Percentiles rank a stretch among this genome's conserved stretches.
phyloP scores from a whole-genome alignment of 495 filamentous ascomycete genomes.

The Penicillium paxilli region DNA sequence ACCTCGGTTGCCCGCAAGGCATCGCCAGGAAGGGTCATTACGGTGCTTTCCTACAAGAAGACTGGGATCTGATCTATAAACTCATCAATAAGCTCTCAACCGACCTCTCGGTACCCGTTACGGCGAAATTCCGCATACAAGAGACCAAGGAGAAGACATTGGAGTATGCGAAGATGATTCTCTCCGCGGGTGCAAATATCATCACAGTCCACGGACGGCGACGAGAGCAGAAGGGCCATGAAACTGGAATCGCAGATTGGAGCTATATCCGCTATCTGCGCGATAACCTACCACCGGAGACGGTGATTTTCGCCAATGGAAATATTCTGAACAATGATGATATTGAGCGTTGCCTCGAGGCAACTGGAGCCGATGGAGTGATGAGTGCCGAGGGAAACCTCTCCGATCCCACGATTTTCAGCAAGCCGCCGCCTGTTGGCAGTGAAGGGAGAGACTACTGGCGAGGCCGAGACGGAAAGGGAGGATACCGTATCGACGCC shows the following conservation, averaged over 20 bases:
- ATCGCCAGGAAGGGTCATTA: constrained; percentile 91
- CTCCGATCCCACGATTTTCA: constrained; percentile 86
- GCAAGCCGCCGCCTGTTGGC: constrained; percentile 60
- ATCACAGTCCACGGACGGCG: constrained; percentile 88
- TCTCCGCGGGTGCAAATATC: constrained; percentile 87
- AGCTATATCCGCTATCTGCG: constrained; percentile 75
- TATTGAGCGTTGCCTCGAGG: constrained; percentile 72
- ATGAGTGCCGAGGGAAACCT: constrained; percentile 97
- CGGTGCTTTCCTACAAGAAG: constrained; percentile 92
- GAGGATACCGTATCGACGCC: constrained; percentile 88
- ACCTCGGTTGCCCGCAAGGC: constrained; percentile 96
- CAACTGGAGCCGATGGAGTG: constrained; percentile 87
- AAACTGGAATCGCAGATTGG: constrained; percentile 95
- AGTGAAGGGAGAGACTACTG: constrained; percentile 77
- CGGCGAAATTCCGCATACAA: constrained; percentile 90
- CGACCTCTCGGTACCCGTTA: constrained; percentile 75
- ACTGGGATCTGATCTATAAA: constrained; percentile 76
- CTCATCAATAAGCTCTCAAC: constrained; percentile 77
- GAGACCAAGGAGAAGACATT: constrained; percentile 85
- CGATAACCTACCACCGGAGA: constrained; percentile 78
- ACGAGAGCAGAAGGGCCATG: constrained; percentile 93
- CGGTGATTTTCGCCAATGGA: constrained; percentile 95
- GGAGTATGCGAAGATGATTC: constrained; percentile 84
- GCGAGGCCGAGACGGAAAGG: constrained; percentile 75
- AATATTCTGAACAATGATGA: constrained; percentile 86